These are phyloP conservation scores for Pseudomonodictys pantanalensis DNA, from an alignment of 495 filamentous ascomycete species.

Conservation along the genomic window DNA sequence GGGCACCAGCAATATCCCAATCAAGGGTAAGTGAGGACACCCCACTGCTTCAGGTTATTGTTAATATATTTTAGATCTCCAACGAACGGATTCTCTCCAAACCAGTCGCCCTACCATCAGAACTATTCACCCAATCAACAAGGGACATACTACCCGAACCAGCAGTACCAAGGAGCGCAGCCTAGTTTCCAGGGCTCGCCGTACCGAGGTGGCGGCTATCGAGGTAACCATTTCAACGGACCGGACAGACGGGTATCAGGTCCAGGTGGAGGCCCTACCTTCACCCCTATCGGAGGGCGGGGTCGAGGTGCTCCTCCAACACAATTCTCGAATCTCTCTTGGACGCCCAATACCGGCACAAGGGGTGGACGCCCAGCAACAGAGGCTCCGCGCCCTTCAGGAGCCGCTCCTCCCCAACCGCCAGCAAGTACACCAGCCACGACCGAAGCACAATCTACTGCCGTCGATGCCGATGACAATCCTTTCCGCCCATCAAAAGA, in stretches of 20 bases:
- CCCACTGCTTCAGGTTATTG: background rate
- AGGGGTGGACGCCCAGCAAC: slow-evolving; percentile 45
- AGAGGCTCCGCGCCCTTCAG: slow-evolving; percentile 19
- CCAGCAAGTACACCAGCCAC: slow-evolving; percentile 34
- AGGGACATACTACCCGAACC: slow-evolving; percentile 51
- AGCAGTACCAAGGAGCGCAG: slow-evolving; percentile 56
- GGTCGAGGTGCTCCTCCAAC: slow-evolving; percentile 46
- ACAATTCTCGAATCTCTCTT: slow-evolving; percentile 61
- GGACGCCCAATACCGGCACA: slow-evolving; percentile 50
- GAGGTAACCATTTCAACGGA: slow-evolving; percentile 52
- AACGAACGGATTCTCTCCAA: slow-evolving; percentile 39
- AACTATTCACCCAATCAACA: slow-evolving; percentile 49
- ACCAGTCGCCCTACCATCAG: slow-evolving; percentile 54
- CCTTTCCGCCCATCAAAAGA: slow-evolving; percentile 63
- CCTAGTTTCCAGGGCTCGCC: slow-evolving; percentile 47
- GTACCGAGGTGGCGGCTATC: slow-evolving; percentile 54
- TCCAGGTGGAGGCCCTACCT: slow-evolving; percentile 36
- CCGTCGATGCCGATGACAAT: slow-evolving; percentile 55
- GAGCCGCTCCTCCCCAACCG: slow-evolving; percentile 32
- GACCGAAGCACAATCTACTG: slow-evolving; percentile 15
- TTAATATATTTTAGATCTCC: slow-evolving; percentile 37
- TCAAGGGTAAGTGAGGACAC: slow-evolving; percentile 54
- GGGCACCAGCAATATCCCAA: slow-evolving; percentile 48
- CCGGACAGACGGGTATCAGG: slow-evolving; percentile 53
- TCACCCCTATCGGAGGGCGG: slow-evolving; percentile 10